Evolutionary conservation across 257 asterid species (phyloP).

Genomic region (Ilex aquifolium): DNA sequence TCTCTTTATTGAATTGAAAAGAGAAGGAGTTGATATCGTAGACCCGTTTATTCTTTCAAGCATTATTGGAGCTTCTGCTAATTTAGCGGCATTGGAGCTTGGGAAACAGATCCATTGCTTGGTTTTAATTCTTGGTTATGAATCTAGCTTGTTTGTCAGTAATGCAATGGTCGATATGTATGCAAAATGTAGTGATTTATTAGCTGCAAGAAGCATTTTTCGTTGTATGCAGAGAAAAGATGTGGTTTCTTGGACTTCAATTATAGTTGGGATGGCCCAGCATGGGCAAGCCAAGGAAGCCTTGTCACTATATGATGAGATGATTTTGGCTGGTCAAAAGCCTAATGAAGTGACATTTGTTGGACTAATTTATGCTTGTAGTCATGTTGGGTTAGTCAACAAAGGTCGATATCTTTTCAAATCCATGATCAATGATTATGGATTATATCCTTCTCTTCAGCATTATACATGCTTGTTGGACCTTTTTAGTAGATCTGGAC

Average conservation of each 20-base stretch:
- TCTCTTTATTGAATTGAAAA: constrained; percentile 50
- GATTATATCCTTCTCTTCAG: constrained; percentile 56
- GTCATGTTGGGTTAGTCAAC: constrained; percentile 66
- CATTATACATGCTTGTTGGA: constrained; percentile 81
- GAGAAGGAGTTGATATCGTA: constrained; percentile 37
- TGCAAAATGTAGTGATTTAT: constrained; percentile 71
- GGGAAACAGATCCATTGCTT: constrained; percentile 77
- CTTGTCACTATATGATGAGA: constrained; percentile 43
- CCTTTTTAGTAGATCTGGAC: constrained; percentile 67
- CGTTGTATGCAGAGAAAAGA: constrained; percentile 38
- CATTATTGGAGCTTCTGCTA: constrained; percentile 58
- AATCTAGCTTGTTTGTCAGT: constrained; percentile 32
- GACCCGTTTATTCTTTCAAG: constrained; percentile 59
- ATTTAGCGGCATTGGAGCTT: constrained; percentile 40
- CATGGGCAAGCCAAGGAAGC: constrained; percentile 69
- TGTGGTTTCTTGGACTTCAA: constrained; percentile 81
- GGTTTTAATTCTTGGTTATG: constrained; percentile 54
- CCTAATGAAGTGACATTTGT: constrained; percentile 80
- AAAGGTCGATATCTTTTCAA: constrained; percentile 55
- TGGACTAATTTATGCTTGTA: constrained; percentile 72
- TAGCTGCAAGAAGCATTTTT: constrained; percentile 50
- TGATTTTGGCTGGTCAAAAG: constrained; percentile 45
- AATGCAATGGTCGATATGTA: constrained; percentile 78
- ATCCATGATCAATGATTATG: constrained; percentile 56
- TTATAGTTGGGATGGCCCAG: constrained; percentile 84